Evolutionary conservation across 2,329 filamentous ascomycete species (phyloP).

Genomic region (Xylaria sp.): DNA sequence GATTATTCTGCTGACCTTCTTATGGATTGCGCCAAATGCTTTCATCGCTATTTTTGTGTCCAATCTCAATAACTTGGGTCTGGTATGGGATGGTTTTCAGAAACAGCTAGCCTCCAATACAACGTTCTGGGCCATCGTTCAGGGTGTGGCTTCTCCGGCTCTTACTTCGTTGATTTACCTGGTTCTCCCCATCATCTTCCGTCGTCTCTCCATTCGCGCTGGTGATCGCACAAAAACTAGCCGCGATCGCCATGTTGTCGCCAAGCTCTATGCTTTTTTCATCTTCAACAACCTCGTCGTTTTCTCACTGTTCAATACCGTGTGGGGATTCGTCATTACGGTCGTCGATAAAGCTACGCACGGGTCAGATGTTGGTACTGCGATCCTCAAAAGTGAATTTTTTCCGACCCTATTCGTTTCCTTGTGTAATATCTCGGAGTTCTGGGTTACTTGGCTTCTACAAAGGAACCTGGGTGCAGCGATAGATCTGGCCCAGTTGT

Average conservation of each 20-base stretch:
- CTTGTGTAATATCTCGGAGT: slow-evolving; percentile 84
- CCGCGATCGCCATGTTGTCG: slow-evolving; percentile 88
- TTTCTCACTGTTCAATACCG: slow-evolving; percentile 88
- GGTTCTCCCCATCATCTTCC: slow-evolving; percentile 89
- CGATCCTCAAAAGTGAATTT: slow-evolving; percentile 72
- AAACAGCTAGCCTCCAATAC: slow-evolving; percentile 70
- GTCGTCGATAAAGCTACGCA: slow-evolving; percentile 70
- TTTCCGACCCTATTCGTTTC: slow-evolving; percentile 74
- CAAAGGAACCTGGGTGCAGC: slow-evolving; percentile 93
- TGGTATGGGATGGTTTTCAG: slow-evolving; percentile 82
- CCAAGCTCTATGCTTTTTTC: slow-evolving; percentile 94
- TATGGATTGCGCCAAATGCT: slow-evolving; percentile 93
- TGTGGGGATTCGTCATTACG: slow-evolving; percentile 77
- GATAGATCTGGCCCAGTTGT: slow-evolving; percentile 91
- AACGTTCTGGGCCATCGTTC: slow-evolving; percentile 83
- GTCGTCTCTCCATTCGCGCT: slow-evolving; percentile 81
- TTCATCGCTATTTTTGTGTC: slow-evolving; percentile 94
- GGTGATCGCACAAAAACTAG: slow-evolving; percentile 94
- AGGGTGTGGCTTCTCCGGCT: slow-evolving; percentile 90
- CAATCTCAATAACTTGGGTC: slow-evolving; percentile 82
- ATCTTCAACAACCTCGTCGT: slow-evolving; percentile 96
- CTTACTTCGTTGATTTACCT: slow-evolving; percentile 89
- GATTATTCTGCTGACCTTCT: slow-evolving; percentile 80
- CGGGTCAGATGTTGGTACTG: slow-evolving; percentile 73
- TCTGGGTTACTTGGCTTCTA: slow-evolving; percentile 94